A percentile compares a stretch with the other conserved stretches of the same genome.
Conservation (phyloP, 2,329 filamentous ascomycete species). For the Dactylellina haptotyla region DNA sequence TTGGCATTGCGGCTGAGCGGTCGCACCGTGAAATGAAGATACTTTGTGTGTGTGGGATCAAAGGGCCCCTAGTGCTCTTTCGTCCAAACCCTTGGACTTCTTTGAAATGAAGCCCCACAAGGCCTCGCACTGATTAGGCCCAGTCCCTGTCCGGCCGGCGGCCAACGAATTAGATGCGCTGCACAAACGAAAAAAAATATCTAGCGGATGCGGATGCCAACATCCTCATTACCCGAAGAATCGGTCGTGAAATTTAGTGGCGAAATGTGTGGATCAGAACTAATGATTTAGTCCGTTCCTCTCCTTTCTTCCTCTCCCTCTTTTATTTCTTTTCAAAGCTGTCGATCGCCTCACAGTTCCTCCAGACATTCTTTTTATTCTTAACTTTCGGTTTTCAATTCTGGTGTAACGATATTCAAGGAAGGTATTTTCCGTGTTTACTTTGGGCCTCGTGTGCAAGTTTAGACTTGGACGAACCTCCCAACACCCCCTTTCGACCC, state of each 20-base stretch:
- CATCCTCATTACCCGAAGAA: conserved; percentile 42
- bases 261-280: conserved; percentile 1
- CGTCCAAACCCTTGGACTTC: conserved; percentile 3
- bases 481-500: conserved; percentile 12
- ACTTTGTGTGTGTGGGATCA: neutral
- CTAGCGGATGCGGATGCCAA: conserved; percentile 3
- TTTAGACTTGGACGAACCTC: conserved; percentile 6
- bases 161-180: conserved; percentile 35
- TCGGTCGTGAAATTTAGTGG: conserved; percentile 3
- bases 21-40: conserved; percentile 29
- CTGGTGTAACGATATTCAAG: conserved; percentile 34
- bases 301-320: conserved; percentile 26
- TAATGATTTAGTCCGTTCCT: neutral
- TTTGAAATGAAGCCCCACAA: conserved; percentile 51
- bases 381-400: conserved; percentile 17
- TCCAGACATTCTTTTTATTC: too few species aligned
- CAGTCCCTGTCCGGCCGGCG: conserved; percentile 32
- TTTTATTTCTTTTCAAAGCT: conserved; percentile 12
- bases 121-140: conserved; percentile 30
- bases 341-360: conserved; percentile 10
- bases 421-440: neutral
- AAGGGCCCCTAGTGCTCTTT: conserved; percentile 26
- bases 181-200: conserved; percentile 19
- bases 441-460: neutral
- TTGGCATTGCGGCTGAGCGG: conserved; percentile 51